Evolutionary conservation across 768 basidiomycete species (phyloP).

Genomic region (Naganishia vishniacii): DNA sequence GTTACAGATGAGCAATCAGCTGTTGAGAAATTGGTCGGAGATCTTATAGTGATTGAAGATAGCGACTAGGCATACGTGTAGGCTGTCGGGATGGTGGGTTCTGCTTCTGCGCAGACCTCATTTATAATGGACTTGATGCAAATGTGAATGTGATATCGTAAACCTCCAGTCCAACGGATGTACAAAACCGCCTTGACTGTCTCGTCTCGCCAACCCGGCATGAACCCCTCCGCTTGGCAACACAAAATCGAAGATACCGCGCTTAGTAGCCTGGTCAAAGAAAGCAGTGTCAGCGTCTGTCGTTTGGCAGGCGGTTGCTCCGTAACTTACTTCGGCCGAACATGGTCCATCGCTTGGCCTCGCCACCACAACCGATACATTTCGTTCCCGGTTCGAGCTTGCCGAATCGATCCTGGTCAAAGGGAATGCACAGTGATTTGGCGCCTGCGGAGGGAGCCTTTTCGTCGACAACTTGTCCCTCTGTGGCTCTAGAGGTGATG

Average conservation of each 20-base stretch:
- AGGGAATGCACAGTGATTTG: constrained; percentile 93
- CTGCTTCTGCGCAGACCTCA: too few relatives aligned
- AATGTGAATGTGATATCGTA: too few relatives aligned
- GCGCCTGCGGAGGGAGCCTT: constrained; percentile 95
- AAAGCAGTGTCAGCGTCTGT: neutral
- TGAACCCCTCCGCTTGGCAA: too few relatives aligned
- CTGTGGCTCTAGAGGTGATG: constrained; percentile 51
- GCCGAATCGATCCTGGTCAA: constrained; percentile 78
- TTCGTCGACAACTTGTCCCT: constrained; percentile 78
- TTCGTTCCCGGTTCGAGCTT: constrained; percentile 77
- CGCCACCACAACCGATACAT: constrained; percentile 78
- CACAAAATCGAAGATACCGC: too few relatives aligned
- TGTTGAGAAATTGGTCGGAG: neutral
- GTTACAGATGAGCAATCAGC: constrained; percentile 5
- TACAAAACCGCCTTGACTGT: neutral
- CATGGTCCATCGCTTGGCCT: constrained; percentile 93
- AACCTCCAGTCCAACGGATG: neutral
- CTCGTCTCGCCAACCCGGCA: too few relatives aligned
- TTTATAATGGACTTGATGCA: too few relatives aligned
- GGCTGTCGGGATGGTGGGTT: too few relatives aligned
- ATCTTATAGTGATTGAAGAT: constrained; percentile 6
- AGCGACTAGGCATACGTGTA: constrained; percentile 4
- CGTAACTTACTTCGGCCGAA: constrained; percentile 62
- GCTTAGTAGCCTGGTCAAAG: constrained; percentile 1
- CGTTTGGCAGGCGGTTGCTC: neutral